A percentile compares a stretch with the other conserved stretches of the same genome.
Evolutionary conservation across 768 basidiomycete genomes (phyloP).

Genomic region (Tylopilus vinaceipallidus): DNA sequence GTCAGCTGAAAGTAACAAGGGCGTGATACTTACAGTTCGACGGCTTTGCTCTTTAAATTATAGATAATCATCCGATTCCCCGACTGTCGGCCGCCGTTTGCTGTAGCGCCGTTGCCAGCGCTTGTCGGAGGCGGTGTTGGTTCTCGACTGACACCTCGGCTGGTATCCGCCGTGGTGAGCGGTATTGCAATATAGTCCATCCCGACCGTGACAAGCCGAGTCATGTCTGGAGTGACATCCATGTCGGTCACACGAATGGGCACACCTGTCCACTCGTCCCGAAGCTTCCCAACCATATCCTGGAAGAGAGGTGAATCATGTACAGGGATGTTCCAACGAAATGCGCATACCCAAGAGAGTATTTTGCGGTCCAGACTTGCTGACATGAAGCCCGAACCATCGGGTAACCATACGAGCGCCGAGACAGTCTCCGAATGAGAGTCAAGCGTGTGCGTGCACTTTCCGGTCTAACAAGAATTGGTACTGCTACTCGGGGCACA

Average conservation of each 20-base stretch:
- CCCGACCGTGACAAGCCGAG: conserved; percentile 82
- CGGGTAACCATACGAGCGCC: conserved; percentile 83
- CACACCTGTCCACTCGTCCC: conserved; percentile 64
- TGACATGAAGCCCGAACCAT: conserved; percentile 87
- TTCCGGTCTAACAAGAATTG: conserved; percentile 59
- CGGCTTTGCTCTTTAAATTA: conserved; percentile 64
- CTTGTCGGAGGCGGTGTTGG: conserved; percentile 30
- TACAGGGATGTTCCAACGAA: neutral
- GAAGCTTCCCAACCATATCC: conserved; percentile 73
- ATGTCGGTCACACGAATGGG: conserved; percentile 85
- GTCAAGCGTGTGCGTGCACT: conserved; percentile 60
- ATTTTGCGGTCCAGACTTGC: conserved; percentile 84
- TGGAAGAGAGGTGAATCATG: conserved; percentile 33
- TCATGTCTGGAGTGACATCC: conserved; percentile 81
- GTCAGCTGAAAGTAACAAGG: conserved; percentile 9
- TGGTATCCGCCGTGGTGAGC: conserved; percentile 11
- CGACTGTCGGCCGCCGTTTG: conserved; percentile 37
- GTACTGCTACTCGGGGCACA: neutral
- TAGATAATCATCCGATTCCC: conserved; percentile 75
- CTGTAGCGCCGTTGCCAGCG: conserved; percentile 33
- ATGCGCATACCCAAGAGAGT: conserved; percentile 69
- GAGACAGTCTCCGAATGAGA: conserved; percentile 83
- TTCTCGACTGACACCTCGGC: conserved; percentile 37
- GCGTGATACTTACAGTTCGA: conserved; percentile 58
- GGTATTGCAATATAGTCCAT: conserved; percentile 44